Evolutionary conservation across 768 basidiomycete genomes (phyloP).

Genomic region (Trametes cingulata): DNA sequence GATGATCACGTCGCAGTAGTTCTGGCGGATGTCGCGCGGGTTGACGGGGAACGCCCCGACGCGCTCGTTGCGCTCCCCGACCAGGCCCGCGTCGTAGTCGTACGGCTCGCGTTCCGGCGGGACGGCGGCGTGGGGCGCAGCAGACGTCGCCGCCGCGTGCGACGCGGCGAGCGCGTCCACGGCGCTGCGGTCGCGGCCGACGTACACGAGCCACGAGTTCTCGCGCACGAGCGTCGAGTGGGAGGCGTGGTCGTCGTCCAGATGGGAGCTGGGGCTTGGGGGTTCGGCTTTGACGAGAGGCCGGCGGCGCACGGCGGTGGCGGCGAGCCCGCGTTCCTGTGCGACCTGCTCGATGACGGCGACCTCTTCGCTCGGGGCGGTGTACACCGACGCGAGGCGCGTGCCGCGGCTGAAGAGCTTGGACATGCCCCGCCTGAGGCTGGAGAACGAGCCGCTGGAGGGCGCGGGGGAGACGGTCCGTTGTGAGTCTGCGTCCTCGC

Average conservation of each 20-base stretch:
- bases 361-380: constrained; percentile 30
- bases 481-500: constrained; percentile 1
- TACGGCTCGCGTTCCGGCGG: constrained; percentile 30
- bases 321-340: constrained; percentile 30
- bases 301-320: constrained; percentile 26
- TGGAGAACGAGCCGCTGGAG: not conserved
- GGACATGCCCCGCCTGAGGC: constrained; percentile 22
- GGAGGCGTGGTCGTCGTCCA: not conserved
- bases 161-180: constrained; percentile 24
- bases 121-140: constrained; percentile 21
- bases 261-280: not conserved
- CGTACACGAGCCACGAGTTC: constrained; percentile 37
- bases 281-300: constrained; percentile 15
- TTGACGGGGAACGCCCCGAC: constrained; percentile 22
- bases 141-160: no score
- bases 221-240: constrained; percentile 19
- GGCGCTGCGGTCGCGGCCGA: constrained; percentile 31
- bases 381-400: constrained; percentile 35
- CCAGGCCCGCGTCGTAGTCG: constrained; percentile 13
- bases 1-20: constrained; percentile 24
- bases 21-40: constrained; percentile 12
- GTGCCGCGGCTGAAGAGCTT: constrained; percentile 23
- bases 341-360: constrained; percentile 30
- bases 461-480: constrained; percentile 11
- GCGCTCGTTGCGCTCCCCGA: constrained; percentile 12